Base-by-base conservation (phyloP, 2,329 filamentous ascomycete species). In the Fusarium coicis region DNA sequence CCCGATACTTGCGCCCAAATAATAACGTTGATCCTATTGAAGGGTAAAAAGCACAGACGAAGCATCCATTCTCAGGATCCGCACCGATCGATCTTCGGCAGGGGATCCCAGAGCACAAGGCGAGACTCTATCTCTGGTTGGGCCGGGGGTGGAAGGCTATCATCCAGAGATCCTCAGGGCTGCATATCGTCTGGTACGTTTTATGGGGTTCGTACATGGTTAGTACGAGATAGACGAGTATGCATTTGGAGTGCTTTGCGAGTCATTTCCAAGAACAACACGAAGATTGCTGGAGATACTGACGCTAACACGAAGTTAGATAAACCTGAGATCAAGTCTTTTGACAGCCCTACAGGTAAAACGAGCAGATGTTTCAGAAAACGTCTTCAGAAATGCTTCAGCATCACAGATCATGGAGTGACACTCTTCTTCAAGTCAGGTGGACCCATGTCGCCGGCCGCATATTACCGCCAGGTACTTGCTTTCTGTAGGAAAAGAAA, bases 11-110 rank as follows among this genome's bases (percentile, higher is more conserved):
- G n/a, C 39, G 11, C 40, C 44, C 43, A 42, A 26, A 15, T 64
- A 14, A 63, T 39, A 59, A 30, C 26, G 19, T 44, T 49, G 50
- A 43, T 54, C 47, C 47, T 65, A 59, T 58, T 52, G 47, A 52
- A 59, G 59, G 62, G 49, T 39, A 58, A 43, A 44, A 59, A 65
- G 72, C 61, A 73, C 66, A 52, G 69, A 62, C 53, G n/a, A 26
- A 42, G 64, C 66, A 72, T 53, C 68, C 70, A 72, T 71, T 47
- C 62, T 69, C 11, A 19, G 74, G 72, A 73, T 71, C 72, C 69
- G 74, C 67, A 76, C 32, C 43, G 64, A 76, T 76, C 53, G 65
- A 77, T 77, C 63, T 50, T 65, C 37, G 47, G 23, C 37, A 43
- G 54, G 61, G 73, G 39, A 50, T 73, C 65, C 65, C 23, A 8